Percentiles rank a stretch among this genome's conserved stretches.
phyloP scores from a whole-genome alignment of 176 grass and related monocot species.

The Aegilops tauschii region DNA sequence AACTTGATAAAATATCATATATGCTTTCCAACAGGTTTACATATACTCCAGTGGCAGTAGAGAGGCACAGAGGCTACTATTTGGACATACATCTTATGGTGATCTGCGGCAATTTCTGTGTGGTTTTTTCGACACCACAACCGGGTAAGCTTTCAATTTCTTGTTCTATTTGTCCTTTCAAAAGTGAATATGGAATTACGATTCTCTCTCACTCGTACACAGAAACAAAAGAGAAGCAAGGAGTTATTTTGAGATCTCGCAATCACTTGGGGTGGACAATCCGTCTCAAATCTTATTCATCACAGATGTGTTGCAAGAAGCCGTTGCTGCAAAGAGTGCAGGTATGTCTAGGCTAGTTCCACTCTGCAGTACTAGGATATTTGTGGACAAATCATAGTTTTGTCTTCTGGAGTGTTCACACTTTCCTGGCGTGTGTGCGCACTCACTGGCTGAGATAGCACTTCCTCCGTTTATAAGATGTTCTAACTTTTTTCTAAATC shows the following conservation, averaged over 20 bases:
- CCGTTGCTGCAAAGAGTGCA: constrained; percentile 75
- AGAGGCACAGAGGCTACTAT: constrained; percentile 93
- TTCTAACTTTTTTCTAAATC: too few species aligned
- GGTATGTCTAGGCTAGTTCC: constrained; percentile 43
- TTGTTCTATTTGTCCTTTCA: constrained; percentile 23
- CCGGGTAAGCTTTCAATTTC: constrained; percentile 61
- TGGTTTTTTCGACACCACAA: constrained; percentile 93
- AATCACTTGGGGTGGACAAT: constrained; percentile 78
- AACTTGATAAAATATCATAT: constrained; percentile 29
- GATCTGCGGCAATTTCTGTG: constrained; percentile 73
- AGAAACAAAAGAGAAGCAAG: constrained; percentile 88
- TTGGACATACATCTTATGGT: constrained; percentile 76
- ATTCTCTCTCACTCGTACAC: constrained; percentile 20
- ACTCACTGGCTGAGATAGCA: neutral
- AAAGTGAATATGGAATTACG: constrained; percentile 1
- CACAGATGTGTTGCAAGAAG: constrained; percentile 91
- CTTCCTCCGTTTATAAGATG: too few species aligned
- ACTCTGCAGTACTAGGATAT: constrained; percentile 1
- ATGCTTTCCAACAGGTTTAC: constrained; percentile 62
- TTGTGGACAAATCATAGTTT: constrained; percentile 1
- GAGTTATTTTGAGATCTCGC: constrained; percentile 85
- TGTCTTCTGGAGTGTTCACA: neutral
- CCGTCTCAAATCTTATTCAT: constrained; percentile 83
- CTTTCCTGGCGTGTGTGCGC: neutral
- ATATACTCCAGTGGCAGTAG: constrained; percentile 98